phyloP scores from a whole-genome alignment of 805 yeast genomes.

The Candida verbasci region DNA sequence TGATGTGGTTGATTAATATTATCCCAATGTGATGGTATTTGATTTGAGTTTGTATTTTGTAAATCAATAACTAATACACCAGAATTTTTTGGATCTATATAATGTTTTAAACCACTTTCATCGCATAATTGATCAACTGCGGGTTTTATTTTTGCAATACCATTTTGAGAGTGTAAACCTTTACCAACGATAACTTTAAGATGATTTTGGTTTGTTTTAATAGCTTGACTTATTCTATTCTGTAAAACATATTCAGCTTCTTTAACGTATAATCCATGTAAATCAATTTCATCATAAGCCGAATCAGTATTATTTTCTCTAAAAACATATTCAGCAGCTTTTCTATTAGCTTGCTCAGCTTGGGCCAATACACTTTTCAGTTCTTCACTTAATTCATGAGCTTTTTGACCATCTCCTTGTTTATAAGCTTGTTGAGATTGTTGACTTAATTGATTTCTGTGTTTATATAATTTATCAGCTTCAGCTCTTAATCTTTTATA shows the following conservation, averaged over 20 bases:
- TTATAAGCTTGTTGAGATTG: conserved; percentile 77
- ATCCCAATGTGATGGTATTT: conserved; percentile 32
- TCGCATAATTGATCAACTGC: conserved; percentile 77
- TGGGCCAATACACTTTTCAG: conserved; percentile 55
- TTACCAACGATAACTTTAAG: conserved; percentile 89
- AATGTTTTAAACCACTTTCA: conserved; percentile 56
- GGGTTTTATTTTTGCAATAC: conserved; percentile 84
- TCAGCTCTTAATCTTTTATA: conserved; percentile 59
- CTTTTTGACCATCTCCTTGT: conserved; percentile 66
- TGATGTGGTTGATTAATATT: conserved; percentile 13
- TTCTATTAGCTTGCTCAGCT: conserved; percentile 66
- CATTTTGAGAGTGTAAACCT: conserved; percentile 78
- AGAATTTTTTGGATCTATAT: conserved; percentile 64
- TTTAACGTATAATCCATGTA: conserved; percentile 86
- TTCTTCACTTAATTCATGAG: conserved; percentile 66
- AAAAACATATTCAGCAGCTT: conserved; percentile 90
- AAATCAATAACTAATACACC: conserved; percentile 80
- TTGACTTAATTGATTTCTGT: conserved; percentile 50
- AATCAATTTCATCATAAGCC: conserved; percentile 80
- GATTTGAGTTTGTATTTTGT: conserved; percentile 17
- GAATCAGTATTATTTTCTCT: conserved; percentile 84
- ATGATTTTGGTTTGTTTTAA: conserved; percentile 53
- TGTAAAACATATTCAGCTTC: conserved; percentile 81
- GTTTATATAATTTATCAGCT: conserved; percentile 65
- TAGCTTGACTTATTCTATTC: conserved; percentile 65